Base-by-base conservation (phyloP, 176 grass and related monocot species). In the Oropetium thomaeum region DNA sequence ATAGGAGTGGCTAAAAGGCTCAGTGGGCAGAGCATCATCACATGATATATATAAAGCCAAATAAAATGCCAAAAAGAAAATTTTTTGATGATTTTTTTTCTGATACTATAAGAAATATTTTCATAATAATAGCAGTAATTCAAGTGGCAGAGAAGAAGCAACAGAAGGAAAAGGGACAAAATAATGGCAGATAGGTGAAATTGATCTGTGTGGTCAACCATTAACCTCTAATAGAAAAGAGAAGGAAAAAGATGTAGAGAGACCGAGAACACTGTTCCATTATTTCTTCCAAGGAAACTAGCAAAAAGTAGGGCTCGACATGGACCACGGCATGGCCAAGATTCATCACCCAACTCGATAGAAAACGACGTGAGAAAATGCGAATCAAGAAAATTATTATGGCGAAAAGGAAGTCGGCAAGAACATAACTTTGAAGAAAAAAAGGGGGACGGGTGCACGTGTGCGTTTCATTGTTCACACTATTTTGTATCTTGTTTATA, bases 131-230 rank as follows among this genome's bases (percentile, higher is more conserved):
- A n/a, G n/a, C n/a, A n/a, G n/a, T n/a, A n/a, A 86, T 86, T 75
- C 47, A 67, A 71, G 69, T 74, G 20, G 26, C 4, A 67, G 11
- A 79, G 11, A 79, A 22, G 10, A 83, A 67, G 32, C 51, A 73
- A 82, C n/a, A 69, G 30, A 35, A 4, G 32, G 65, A 63, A 27
- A 22, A 38, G 26, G 27, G 40, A n/a, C n/a, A 17, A 47, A 37
- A 44, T 1, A 26, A 58, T 2, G 38, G 66, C 38, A 82, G n/a
- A n/a, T 35, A n/a, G 59, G 32, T 41, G 58, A 49, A 67, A 43
- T 27, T 72, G 53, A 83, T 63, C 37, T 69, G 54, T 83, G 49
- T 75, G 62, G 69, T 88, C 74, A 79, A 74, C 74, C 52, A 62
- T 83, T 62, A 79, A 38, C 74, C 39, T 44, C 59, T 69, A n/a